Conservation (phyloP, 225 moss, liverwort and hornwort species). For the Straminergon stramineum region DNA sequence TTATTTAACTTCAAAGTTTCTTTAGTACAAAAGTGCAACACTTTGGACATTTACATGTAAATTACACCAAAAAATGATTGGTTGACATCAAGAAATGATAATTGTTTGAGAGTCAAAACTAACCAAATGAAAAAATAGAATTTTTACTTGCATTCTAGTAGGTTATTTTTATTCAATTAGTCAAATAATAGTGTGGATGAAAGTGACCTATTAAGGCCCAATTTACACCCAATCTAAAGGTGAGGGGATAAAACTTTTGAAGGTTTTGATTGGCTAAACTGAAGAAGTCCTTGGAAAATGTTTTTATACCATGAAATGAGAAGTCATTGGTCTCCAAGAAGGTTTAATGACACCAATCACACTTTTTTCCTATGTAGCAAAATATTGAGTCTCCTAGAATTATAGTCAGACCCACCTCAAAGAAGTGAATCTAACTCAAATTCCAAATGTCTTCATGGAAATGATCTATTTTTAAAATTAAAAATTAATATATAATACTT, state of each 20-base stretch:
- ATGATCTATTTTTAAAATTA: too few relatives aligned
- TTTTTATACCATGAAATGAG: rapidly evolving
- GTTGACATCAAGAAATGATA: not conserved
- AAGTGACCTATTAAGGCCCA: not conserved
- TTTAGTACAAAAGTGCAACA: rapidly evolving
- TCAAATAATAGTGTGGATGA: not conserved
- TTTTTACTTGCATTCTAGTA: not conserved
- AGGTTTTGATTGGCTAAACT: not conserved
- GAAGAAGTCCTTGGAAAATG: not conserved
- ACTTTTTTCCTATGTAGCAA: not conserved
- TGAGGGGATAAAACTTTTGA: rapidly evolving
- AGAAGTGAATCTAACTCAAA: rapidly evolving
- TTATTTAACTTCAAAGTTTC: not conserved
- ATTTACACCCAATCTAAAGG: not conserved
- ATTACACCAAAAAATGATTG: not conserved
- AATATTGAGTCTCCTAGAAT: rapidly evolving
- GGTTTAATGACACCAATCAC: rapidly evolving
- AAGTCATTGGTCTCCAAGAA: not conserved
- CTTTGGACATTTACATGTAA: rapidly evolving
- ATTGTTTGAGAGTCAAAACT: not conserved
- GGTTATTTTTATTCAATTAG: not conserved
- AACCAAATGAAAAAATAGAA: rapidly evolving
- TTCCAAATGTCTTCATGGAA: too few relatives aligned
- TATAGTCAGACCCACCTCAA: rapidly evolving
- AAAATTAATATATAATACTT: too few relatives aligned